phyloP scores from a whole-genome alignment of 2,329 filamentous ascomycete genomes.

The Cercospora canescens region DNA sequence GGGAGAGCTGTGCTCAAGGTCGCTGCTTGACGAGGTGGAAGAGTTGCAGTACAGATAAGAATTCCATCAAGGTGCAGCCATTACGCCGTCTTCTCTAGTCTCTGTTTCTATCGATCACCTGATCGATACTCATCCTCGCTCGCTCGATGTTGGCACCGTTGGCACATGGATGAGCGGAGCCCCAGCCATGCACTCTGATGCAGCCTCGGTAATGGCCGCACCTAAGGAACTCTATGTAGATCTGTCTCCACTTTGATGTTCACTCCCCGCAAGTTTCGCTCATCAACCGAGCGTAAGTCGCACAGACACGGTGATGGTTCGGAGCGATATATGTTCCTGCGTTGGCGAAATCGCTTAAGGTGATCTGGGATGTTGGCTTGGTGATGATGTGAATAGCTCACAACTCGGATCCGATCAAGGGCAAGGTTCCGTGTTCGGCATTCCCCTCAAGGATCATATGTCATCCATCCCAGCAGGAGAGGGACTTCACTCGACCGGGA shows the following conservation, averaged over 20 bases:
- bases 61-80: slow-evolving; percentile 8
- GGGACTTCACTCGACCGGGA: neutral
- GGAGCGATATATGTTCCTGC: neutral
- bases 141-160: too few relatives aligned
- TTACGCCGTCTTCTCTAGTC: neutral
- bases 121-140: neutral
- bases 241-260: neutral
- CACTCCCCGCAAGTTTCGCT: neutral
- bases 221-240: neutral
- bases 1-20: slow-evolving; percentile 47
- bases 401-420: neutral
- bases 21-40: slow-evolving; percentile 9
- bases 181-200: neutral
- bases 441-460: neutral
- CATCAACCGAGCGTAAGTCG: neutral
- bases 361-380: neutral
- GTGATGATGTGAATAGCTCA: neutral
- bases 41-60: slow-evolving; percentile 2
- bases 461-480: neutral
- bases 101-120: neutral
- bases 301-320: too few relatives aligned
- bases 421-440: neutral
- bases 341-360: neutral
- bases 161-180: slow-evolving; percentile 5
- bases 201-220: slow-evolving; percentile 3